Evolutionary conservation across 2,329 filamentous ascomycete species (phyloP).

Genomic region (Trichoderma sp.): DNA sequence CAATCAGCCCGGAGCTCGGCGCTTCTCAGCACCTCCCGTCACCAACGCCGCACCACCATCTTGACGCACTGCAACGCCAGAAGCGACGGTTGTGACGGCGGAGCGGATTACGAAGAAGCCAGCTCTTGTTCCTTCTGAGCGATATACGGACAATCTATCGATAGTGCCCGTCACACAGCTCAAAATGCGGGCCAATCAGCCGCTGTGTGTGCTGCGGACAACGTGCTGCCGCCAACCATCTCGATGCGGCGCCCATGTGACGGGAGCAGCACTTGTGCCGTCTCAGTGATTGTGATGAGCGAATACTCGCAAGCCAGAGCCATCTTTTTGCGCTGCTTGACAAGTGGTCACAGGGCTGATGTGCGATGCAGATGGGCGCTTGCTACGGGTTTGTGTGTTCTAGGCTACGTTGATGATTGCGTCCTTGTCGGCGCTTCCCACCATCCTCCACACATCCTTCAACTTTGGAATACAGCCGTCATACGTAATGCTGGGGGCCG

Average conservation of each 20-base stretch:
- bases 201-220: constrained; percentile 10
- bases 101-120: neutral
- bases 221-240: neutral
- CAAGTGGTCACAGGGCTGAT: constrained; percentile 21
- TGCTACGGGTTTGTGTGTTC: neutral
- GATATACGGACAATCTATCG: constrained; percentile 13
- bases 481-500: constrained; percentile 18
- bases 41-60: constrained; percentile 17
- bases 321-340: neutral
- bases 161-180: constrained; percentile 14
- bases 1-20: constrained; percentile 7
- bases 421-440: constrained; percentile 2
- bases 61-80: constrained; percentile 11
- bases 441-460: constrained; percentile 6
- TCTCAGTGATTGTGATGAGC: neutral
- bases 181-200: constrained; percentile 6
- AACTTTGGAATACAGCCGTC: neutral
- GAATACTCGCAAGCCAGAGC: neutral
- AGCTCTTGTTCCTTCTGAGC: neutral
- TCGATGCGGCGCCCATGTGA: constrained; percentile 16
- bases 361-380: constrained; percentile 12
- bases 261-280: neutral
- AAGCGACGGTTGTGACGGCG: constrained; percentile 14
- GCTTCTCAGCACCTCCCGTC: constrained; percentile 18
- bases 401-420: neutral